Base-by-base conservation (phyloP, 768 basidiomycete genomes). In the Candolleomyces efflorescens region DNA sequence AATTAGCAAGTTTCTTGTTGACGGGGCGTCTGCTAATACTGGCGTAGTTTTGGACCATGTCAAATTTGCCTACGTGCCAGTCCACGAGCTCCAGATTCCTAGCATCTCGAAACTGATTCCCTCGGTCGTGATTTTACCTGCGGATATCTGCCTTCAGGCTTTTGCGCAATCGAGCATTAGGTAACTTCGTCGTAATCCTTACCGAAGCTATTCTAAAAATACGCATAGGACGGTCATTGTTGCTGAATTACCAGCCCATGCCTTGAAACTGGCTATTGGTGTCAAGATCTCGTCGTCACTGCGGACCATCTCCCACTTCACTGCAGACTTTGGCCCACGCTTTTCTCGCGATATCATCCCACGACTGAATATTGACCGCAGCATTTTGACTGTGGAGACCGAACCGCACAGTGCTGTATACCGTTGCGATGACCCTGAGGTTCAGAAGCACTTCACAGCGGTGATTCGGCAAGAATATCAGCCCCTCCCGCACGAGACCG, bases 251-350 rank as follows among this genome's bases (percentile, higher is more conserved):
- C 75, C 73, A 18, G 73, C 73, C 18, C 68, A 78, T 49, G 75
- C 81, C 9, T 63, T 83, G 13, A 85, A 84, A 60, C 62, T 84
- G 24, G 73, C 82, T 5, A 74, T 85, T 55, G 80, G 80, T 13
- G 80, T 84, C 55, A 81, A 78, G 59, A 80, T 85, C 57, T 83
- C 83, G 18, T 85, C 82, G 20, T 73, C 80, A 1, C 68, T 84
- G 45, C 73, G 83, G 52, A 85, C 83, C 3, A 82, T 85, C 52
- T 82, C 83, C 44, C 83, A 83, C 62, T 82, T 77, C 58, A 82
- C 82, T 2, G 79, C 82, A 23, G 71, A 81, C 62, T 79, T 83
- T 61, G 82, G 81, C 2, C 82, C 82, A 22, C 80, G 81, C 5
- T 85, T 85, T 61, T 82, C 81, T 24, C 58, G 65, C 6, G 75